These are phyloP conservation scores for Acrodontium crateriforme DNA, from an alignment of 2,329 filamentous ascomycete genomes.

Conservation along the genomic window DNA sequence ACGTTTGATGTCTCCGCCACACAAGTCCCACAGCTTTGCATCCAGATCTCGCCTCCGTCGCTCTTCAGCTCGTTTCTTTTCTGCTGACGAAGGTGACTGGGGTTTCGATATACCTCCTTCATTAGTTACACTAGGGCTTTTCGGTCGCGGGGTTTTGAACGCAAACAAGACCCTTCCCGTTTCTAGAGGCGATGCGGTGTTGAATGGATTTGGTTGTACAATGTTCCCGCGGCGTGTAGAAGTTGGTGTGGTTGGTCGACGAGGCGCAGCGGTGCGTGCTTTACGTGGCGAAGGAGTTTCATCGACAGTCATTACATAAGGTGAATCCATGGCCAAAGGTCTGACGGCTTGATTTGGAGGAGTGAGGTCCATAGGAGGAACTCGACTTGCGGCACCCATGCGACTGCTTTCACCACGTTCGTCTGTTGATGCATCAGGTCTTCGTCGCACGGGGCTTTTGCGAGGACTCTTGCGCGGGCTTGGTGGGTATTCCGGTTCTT, in stretches of 20 bases:
- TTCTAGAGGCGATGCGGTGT: too few species aligned
- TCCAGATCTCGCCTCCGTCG: conserved; percentile 9
- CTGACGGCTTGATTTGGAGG: conserved; percentile 13
- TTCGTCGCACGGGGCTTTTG: conserved; percentile 14
- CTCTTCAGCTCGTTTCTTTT: conserved; percentile 8
- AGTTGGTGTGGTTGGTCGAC: conserved; percentile 2
- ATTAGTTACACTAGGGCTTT: too few species aligned
- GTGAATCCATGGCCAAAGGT: conserved; percentile 15
- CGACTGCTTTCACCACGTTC: conserved; percentile 14
- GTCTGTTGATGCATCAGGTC: conserved; percentile 3
- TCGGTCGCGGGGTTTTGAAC: conserved; percentile 1
- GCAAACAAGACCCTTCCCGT: conserved; percentile 2
- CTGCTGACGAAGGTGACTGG: conserved; percentile 7
- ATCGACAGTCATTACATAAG: conserved; percentile 6
- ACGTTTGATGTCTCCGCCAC: conserved; percentile 17
- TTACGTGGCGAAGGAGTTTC: conserved; percentile 14
- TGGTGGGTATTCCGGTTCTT: conserved; percentile 23
- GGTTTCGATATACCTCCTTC: conserved; percentile 5
- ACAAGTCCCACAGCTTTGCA: conserved; percentile 18
- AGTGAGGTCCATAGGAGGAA: conserved; percentile 13
- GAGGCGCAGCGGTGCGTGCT: conserved; percentile 3
- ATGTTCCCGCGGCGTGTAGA: conserved; percentile 6
- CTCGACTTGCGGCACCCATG: conserved; percentile 7
- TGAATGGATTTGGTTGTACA: too few species aligned
- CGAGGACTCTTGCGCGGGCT: conserved; percentile 21